These are phyloP conservation scores for Vaccinium darrowii DNA, from an alignment of 148 eudicot species.

Conservation along the genomic window DNA sequence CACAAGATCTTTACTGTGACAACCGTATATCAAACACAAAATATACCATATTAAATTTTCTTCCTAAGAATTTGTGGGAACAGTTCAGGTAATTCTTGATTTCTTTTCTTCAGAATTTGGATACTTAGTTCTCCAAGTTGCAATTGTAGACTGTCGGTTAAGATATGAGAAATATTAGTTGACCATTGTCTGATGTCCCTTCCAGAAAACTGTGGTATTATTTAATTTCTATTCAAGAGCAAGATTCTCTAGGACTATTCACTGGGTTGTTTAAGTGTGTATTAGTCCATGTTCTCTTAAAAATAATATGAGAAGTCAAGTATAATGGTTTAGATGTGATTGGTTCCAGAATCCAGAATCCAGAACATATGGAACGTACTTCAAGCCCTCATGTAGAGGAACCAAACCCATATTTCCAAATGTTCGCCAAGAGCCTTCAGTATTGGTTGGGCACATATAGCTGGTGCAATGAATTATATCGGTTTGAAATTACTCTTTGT, in stretches of 20 bases:
- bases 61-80: slow-evolving; percentile 94
- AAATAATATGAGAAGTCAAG: background rate
- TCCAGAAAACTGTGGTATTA: background rate
- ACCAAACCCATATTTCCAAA: background rate
- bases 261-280: background rate
- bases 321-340: background rate
- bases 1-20: slow-evolving; percentile 63
- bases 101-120: background rate
- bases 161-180: background rate
- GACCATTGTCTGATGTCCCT: background rate
- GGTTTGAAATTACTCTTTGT: background rate
- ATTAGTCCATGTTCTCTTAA: background rate
- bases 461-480: background rate
- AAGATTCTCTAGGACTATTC: background rate
- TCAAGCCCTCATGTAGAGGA: slow-evolving; percentile 4
- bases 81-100: slow-evolving; percentile 80
- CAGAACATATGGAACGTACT: background rate
- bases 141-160: background rate
- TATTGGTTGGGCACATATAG: background rate
- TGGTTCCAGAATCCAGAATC: background rate
- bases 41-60: slow-evolving; percentile 78
- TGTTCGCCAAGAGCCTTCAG: background rate
- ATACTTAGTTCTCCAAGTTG: background rate
- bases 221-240: background rate
- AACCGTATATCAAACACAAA: slow-evolving; percentile 89